These are phyloP conservation scores for Haematococcus sp. DNA, from an alignment of 139 green algal species.

Conservation along the genomic window DNA sequence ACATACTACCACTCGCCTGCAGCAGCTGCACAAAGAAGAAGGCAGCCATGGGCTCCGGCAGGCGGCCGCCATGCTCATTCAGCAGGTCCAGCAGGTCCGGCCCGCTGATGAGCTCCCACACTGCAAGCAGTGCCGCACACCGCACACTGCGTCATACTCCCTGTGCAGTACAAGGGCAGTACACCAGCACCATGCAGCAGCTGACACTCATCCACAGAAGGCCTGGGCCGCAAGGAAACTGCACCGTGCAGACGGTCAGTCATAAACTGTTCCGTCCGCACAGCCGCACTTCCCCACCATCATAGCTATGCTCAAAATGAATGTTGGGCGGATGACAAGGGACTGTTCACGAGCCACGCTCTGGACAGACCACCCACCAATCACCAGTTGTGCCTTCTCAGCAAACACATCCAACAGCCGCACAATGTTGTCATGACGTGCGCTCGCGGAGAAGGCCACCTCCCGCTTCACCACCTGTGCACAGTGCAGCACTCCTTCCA, in stretches of 20 bases:
- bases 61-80: constrained; percentile 59
- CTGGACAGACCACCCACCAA: too few relatives aligned
- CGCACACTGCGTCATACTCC: background rate
- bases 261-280: too few relatives aligned
- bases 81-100: constrained; percentile 83
- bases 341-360: too few relatives aligned
- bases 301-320: too few relatives aligned
- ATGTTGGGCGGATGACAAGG: too few relatives aligned
- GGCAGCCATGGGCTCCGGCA: constrained; percentile 64
- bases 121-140: constrained; percentile 21
- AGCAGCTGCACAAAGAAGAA: constrained; percentile 75
- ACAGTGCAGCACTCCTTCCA: too few relatives aligned
- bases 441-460: constrained; percentile 26
- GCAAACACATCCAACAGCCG: constrained; percentile 68
- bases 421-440: constrained; percentile 63
- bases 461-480: constrained; percentile 20
- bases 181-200: background rate
- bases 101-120: constrained; percentile 80
- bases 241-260: too few relatives aligned
- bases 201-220: too few relatives aligned
- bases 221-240: too few relatives aligned
- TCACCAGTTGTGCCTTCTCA: constrained; percentile 45
- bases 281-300: too few relatives aligned
- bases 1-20: constrained; percentile 17
- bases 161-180: too few relatives aligned